These are phyloP conservation scores for Acacia acuminata DNA, from an alignment of 306 rosid genomes.

Conservation along the genomic window DNA sequence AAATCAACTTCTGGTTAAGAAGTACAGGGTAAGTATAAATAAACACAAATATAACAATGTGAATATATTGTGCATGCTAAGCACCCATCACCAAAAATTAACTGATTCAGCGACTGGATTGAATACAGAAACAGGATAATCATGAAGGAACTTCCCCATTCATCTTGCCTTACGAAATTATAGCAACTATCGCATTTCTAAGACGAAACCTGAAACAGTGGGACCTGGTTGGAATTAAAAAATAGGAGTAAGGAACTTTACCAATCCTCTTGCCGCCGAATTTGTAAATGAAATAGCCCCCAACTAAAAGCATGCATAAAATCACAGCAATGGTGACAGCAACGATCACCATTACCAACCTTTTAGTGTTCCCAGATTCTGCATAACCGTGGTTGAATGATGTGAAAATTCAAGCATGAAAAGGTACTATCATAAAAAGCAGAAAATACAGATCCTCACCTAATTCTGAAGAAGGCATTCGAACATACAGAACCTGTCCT, in stretches of 20 bases:
- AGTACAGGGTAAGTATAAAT: neutral
- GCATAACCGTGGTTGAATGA: neutral
- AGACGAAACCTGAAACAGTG: neutral
- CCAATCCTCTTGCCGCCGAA: neutral
- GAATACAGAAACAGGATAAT: neutral
- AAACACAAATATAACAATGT: neutral
- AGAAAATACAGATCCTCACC: neutral
- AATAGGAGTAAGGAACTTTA: neutral
- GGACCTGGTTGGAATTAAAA: neutral
- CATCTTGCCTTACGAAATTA: neutral
- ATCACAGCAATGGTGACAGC: neutral
- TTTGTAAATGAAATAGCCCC: neutral
- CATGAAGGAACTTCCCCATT: neutral
- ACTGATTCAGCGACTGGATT: neutral
- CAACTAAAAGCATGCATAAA: neutral
- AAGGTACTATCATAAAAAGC: neutral
- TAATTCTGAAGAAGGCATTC: neutral
- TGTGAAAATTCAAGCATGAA: neutral
- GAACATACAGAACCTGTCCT: neutral
- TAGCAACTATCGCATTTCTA: neutral
- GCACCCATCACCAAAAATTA: neutral
- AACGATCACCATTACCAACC: neutral
- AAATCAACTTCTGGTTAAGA: neutral
- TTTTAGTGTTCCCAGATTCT: neutral
- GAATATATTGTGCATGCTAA: neutral